Percentiles rank a stretch among this genome's conserved stretches.
Evolutionary conservation across 176 grass and related monocot species (phyloP).

Genomic region (Cenchrus purpureus): DNA sequence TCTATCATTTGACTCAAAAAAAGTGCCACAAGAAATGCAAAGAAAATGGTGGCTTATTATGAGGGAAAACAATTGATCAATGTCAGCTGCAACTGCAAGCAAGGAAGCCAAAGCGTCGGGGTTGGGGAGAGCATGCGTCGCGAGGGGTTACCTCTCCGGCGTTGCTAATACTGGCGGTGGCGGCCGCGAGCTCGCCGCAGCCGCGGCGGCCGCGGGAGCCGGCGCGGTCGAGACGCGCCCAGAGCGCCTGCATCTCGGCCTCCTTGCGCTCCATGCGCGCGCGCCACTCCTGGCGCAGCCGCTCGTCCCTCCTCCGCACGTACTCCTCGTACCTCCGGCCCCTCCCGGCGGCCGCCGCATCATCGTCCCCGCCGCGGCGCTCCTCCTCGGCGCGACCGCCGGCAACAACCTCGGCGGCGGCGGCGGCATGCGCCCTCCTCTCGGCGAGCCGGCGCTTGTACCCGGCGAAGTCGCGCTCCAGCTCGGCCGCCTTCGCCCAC

Average conservation of each 20-base stretch:
- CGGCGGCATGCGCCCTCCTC: not conserved
- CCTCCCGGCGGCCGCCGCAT: constrained; percentile 17
- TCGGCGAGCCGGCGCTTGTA: constrained; percentile 57
- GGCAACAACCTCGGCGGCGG: not conserved
- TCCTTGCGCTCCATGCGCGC: constrained; percentile 62
- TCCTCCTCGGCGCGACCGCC: not conserved
- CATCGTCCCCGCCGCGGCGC: not conserved
- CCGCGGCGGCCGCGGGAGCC: not conserved
- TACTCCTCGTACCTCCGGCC: constrained; percentile 60
- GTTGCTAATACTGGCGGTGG: not conserved
- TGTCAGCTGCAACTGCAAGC: not conserved
- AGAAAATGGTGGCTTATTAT: not conserved
- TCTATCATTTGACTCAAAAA: not conserved
- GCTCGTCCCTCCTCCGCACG: constrained; percentile 62
- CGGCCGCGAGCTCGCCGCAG: constrained; percentile 20
- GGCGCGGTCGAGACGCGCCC: constrained; percentile 55
- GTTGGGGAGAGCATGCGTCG: too few species aligned
- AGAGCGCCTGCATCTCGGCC: constrained; percentile 61
- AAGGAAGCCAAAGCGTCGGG: not conserved
- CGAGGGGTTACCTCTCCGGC: constrained; percentile 27
- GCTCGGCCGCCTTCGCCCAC: constrained; percentile 61
- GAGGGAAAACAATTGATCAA: not conserved
- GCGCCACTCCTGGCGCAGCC: constrained; percentile 58
- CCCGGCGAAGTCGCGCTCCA: constrained; percentile 61
- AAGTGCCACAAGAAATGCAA: not conserved